Base-by-base conservation (phyloP, 2,329 filamentous ascomycete species). In the Ilyonectria sp. region DNA sequence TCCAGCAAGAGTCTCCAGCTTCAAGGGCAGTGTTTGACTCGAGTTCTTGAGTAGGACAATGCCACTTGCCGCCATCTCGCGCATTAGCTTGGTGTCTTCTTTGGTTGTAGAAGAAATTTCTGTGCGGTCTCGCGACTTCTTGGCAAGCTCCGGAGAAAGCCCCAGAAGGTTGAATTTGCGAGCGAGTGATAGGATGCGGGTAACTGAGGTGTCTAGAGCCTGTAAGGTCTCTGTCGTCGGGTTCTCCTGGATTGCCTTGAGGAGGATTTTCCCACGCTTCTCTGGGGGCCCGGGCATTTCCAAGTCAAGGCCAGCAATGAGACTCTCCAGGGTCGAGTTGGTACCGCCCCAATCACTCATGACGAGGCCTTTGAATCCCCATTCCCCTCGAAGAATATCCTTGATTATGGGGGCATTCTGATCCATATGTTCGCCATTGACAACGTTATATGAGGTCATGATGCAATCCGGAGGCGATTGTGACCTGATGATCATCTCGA, bases 281-380 rank as follows among this genome's bases (percentile, higher is more conserved):
- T 58, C 57, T 64, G 76, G 68, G 1, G 76, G 77, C 3, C 78
- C 78, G 13, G 78, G 78, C 78, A 79, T 80, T 64, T 80, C 78
- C 4, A 80, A 67, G 63, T 78, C 70, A 23, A 72, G 71, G 33
- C 71, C 70, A 0, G 67, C 65, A 3, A 72, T 71, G 10, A 81
- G 67, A 2, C 75, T 71, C 44, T 77, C 75, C 21, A 74, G 65
- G 19, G 73, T 78, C 49, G 71, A 76, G 62, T 76, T 73, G 1
- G 71, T 76, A 17, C 76, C 76, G 40, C 73, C 82, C 83, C 83
- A 85, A 73, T 85, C 83, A 69, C 81, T 83, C 79, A 85, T 83
- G 33, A 83, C 76, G 11, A 82, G 67, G 1, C 83, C 83, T 17
- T 83, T 74, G 70, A 77, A 85, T 2, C 78, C 80, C 82, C 83